These are phyloP conservation scores for Viola odorata DNA, from an alignment of 345 rosid species.

Conservation along the genomic window DNA sequence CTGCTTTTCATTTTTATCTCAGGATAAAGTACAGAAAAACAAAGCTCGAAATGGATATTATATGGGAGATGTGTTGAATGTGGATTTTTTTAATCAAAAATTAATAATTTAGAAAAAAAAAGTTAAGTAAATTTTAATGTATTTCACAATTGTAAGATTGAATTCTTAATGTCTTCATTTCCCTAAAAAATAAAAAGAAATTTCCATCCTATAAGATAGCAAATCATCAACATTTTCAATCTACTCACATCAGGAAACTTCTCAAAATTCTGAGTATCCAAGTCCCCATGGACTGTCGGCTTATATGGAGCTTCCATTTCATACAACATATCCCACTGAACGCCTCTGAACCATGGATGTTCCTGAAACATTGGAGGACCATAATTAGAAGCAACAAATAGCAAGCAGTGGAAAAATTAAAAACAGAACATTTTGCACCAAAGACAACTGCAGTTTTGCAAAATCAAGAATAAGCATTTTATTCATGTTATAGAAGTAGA, in stretches of 20 bases:
- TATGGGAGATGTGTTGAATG: too few relatives aligned
- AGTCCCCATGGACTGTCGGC: conserved; percentile 82
- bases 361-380: conserved; percentile 37
- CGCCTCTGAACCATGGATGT: conserved; percentile 73
- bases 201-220: too few relatives aligned
- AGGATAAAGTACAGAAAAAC: too few relatives aligned
- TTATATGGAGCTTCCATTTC: conserved; percentile 82
- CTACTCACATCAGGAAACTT: conserved; percentile 90
- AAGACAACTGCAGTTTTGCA: background rate
- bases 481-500: background rate
- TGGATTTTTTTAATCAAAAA: too few relatives aligned
- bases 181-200: too few relatives aligned
- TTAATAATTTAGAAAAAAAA: too few relatives aligned
- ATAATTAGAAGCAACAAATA: conserved; percentile 16
- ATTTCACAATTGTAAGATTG: too few relatives aligned
- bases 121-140: too few relatives aligned
- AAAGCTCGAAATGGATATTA: too few relatives aligned
- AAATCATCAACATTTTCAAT: conserved; percentile 1
- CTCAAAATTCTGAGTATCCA: conserved; percentile 96
- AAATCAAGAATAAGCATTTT: conserved; percentile 1
- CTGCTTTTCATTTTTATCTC: too few relatives aligned
- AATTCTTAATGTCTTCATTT: too few relatives aligned
- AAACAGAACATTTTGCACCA: too few relatives aligned
- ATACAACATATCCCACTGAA: conserved; percentile 81
- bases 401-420: background rate